Evolutionary conservation across 441 rosid species (phyloP), one percentile per base, ranked within the genome.

Genomic region (Omphalea diandra): DNA sequence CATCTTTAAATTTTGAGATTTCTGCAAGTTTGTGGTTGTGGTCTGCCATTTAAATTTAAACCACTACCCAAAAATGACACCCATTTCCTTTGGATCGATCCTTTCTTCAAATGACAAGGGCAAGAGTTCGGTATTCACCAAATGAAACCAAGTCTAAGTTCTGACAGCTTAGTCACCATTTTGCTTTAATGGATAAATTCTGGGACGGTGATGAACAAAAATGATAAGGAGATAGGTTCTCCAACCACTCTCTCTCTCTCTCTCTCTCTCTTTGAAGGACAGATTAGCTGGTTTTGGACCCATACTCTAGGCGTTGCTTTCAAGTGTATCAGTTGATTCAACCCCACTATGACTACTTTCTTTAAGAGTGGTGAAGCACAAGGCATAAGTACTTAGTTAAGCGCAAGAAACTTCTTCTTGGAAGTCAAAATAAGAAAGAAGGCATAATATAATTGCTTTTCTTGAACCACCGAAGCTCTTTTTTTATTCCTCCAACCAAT

Each of bases 31-130:
- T 73, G 53, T 52, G 56, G 56, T 22, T 41, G 68, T 73, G 49
- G 46, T 75, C 49, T 56, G 18, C 72, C 75, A 76, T 76, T 61
- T 24, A 63, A 55, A 60, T 49, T 50, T 53, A 70, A 58, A 67
- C 62, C 50, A 75, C 55, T 17, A 76, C 44, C 4, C 15, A 58
- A 50, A 60, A 70, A 60, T 41, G 40, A 12, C 33, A 41, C 41
- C 33, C 12, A 54, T 29, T 33, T 67, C 50, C 50, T 14, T 24
- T 67, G 49, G 35, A 29, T 44, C 60, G 58, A 49, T 62, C 29
- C 67, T 18, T 56, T 65, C 63, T 62, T 72, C 56, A 27, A 35
- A 18, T 50, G 62, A 60, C 64, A 58, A 41, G 55, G 17, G 5
- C 3, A 3, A 7, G 52, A 35, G 9, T 22, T n/a, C 24, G 1